Evolutionary conservation across 306 rosid genomes (phyloP), one percentile per base, ranked within the genome.

Genomic region (Macrotyloma uniflorum): DNA sequence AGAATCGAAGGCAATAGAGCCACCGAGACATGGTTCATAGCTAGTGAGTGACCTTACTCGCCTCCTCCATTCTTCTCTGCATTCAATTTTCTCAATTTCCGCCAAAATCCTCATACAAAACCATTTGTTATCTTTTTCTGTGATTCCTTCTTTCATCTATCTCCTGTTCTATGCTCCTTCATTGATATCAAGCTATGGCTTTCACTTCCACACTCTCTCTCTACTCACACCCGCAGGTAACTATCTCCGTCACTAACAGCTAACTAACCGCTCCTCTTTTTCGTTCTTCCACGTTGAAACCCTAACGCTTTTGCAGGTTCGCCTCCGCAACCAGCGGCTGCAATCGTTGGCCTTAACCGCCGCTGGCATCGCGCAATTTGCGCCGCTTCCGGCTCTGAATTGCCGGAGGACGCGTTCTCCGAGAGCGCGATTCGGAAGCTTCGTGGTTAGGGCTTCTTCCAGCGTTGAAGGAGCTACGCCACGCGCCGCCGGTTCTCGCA

Each of bases 131-230:
- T 28, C 2, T 8, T 35, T 35, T 49, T 15, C 18, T 19, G 5
- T 8, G 47, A 45, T 61, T 66, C 10, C 76, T 64, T 38, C 50
- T 16, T 1, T 43, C 49, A 32, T 45, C 40, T 63, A 13, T 80
- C 38, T 13, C 0, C 30, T 4, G 5, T 53, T 71, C 79, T 77
- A 77, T 77, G 82, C 70, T 53, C 46, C 75, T 83, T 66, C 86
- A 19, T 43, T 32, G 1, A 19, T 35, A 71, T 35, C 36, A 83
- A 68, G 8, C 83, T 42, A 94, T 94, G 97, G 85, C 80, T 67
- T 89, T 84, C 75, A 53, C 91, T 88, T 89, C 90, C 76, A 82
- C 91, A 4, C 70, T 85, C 74, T 90, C 91, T 78, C 79, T 90
- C 63, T 85, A 33, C 86, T 78, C 93, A 76, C 90, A 79, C 67